Evolutionary conservation across 805 yeast species (phyloP), one percentile per base, ranked within the genome.

Genomic region (Isabelozyma pseudorhagii): DNA sequence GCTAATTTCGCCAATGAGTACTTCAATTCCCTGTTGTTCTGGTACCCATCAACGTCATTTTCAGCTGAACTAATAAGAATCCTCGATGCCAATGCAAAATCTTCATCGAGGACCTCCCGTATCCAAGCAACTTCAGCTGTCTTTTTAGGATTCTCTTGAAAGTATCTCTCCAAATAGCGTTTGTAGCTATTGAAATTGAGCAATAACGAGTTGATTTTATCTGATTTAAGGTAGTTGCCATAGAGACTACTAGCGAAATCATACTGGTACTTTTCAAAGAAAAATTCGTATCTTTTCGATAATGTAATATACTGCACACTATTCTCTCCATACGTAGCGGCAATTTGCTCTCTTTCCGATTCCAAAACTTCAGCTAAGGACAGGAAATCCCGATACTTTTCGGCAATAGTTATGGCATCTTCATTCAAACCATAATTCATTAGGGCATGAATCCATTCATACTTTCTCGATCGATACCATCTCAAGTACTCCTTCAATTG

Each of bases 1-100:
- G 89, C 68, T 18, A 91, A 66, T 63, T 90, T 90, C 1, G 96
- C 92, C 45, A 90, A 66, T 49, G 89, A 85, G 51, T 84, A 74
- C 54, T 83, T 83, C 18, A 86, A 58, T 55, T 78, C 81, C 56
- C 78, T 79, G 54, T 77, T 78, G 10, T 66, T 66, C 42, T 76
- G 69, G 8, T 67, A 59, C 25, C 79, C 81, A 14, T 76, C 77
- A 2, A 61, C 52, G 8, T 57, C 50, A 4, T 50, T 18, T 3
- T 74, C 62, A 11, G 71, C 67, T 27, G 81, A 75, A 1, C 66
- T 60, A 3, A 71, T 57, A 29, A 90, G 67, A 1, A 75, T 71
- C 11, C 62, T 57, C 1, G 85, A 69, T 0, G 91, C 93, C 1
- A 65, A 59, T 4, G 46, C 54, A 60, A 75, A 87, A 8, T 82